Evolutionary conservation across 768 basidiomycete species (phyloP), one percentile per base, ranked within the genome.

Genomic region (Arthromyces matolae): DNA sequence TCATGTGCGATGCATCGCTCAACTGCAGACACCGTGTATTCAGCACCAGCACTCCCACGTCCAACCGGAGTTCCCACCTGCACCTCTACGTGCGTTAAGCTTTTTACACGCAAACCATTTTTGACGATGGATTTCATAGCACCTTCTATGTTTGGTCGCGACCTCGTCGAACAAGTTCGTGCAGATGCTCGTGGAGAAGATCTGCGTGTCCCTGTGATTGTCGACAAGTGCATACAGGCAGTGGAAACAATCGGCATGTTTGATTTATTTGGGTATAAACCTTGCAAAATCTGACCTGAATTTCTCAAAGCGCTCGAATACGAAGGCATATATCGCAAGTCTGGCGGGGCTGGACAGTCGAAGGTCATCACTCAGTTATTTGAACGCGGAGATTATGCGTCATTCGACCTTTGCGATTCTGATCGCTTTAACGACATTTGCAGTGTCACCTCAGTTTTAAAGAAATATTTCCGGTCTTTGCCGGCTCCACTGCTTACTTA

Each of bases 271-370:
- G 10, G 28, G 10, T 25, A 23, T 32, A 12, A 12, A 24, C 18
- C 4, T 29, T 47, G 22, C 10, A 19, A 9, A 18, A 36, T 2
- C 0, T 32, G 25, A 13, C 8, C n/a, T 22, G 24, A 23, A 10
- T 34, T 9, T 10, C 22, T 23, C 24, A 24, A 42, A 90, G 94
- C 89, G 4, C 77, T 97, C 70, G 92, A 96, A 50, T 93, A 93
- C 60, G 96, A 99, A 65, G 96, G 96, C 9, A 92, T 99, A 54
- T 99, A 99, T 66, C 91, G 96, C 53, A 99, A 99, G 71, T 92
- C 86, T 0, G 96, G 96, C 24, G 96, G 96, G 3, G 84, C 89
- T 23, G 79, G 88, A 2, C 94, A 94, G 59, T 88, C 91, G 28
- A 95, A 95, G 71, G 77, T 77, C 43, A 97, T 99, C 68, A 93